Percentiles rank a stretch among this genome's conserved stretches.
phyloP scores from a whole-genome alignment of 345 rosid species.

The Melastoma malabathricum region DNA sequence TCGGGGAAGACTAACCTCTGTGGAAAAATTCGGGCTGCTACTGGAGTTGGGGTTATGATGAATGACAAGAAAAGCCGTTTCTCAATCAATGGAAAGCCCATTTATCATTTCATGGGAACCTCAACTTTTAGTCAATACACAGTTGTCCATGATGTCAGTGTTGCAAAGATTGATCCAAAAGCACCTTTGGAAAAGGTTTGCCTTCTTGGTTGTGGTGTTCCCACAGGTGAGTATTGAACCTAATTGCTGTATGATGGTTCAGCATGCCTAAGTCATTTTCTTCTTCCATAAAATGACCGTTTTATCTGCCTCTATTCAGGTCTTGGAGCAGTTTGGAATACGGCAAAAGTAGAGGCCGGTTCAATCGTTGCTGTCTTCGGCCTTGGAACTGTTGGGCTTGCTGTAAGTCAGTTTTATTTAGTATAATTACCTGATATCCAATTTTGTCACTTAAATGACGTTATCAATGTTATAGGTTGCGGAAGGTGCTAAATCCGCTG shows the following conservation, averaged over 20 bases:
- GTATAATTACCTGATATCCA: not conserved
- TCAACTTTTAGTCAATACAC: slow-evolving; percentile 97
- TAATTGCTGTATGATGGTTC: slow-evolving; percentile 1
- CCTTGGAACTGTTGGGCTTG: slow-evolving; percentile 98
- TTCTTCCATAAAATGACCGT: not conserved
- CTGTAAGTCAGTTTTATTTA: slow-evolving; percentile 38
- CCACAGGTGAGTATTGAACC: slow-evolving; percentile 50
- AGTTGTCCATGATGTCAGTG: slow-evolving; percentile 95
- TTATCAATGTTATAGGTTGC: slow-evolving; percentile 44
- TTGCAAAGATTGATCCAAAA: slow-evolving; percentile 77
- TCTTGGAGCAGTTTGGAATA: slow-evolving; percentile 99
- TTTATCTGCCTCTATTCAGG: slow-evolving; percentile 22
- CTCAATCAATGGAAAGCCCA: slow-evolving; percentile 73
- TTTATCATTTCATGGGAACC: slow-evolving; percentile 98
- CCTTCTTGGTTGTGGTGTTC: slow-evolving; percentile 99
- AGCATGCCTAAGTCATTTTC: too few species aligned
- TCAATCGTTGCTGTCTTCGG: slow-evolving; percentile 88
- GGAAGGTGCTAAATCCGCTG: slow-evolving; percentile 96
- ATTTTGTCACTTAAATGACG: not conserved
- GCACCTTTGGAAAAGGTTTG: slow-evolving; percentile 98
- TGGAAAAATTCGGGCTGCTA: slow-evolving; percentile 81
- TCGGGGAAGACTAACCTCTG: slow-evolving; percentile 98
- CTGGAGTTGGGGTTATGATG: slow-evolving; percentile 97
- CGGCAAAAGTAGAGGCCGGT: slow-evolving; percentile 95
- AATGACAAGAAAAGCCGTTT: slow-evolving; percentile 75